Base-by-base conservation (phyloP, 2,329 filamentous ascomycete genomes). In the Fusarium chlamydosporum region DNA sequence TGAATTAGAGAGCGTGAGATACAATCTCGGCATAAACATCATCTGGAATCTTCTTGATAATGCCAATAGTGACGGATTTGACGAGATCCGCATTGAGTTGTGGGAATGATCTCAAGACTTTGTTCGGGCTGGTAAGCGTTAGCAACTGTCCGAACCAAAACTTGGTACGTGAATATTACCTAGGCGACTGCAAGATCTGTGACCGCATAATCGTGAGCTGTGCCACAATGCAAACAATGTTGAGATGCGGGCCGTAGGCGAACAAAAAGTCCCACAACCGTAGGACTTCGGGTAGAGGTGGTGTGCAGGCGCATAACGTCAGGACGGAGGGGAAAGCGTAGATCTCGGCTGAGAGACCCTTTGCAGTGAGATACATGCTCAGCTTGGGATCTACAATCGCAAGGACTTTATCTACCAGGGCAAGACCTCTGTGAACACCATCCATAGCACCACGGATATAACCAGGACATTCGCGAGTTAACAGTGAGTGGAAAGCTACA, bases 381-480 rank as follows among this genome's bases (percentile, higher is more conserved):
- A 99, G 85, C 78, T 94, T 96, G 2, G 92, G 90, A 76, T 98
- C 96, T 47, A 97, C 94, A 58, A 97, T 93, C 63, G 93, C 91
- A 26, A 99, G 83, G 51, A 97, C 94, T 76, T 93, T 93, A 79
- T 99, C 96, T 23, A 99, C 94, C 11, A 99, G 85, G 26, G 92
- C 91, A 13, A 99, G 86, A 1, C 96, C 96, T 73, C 91, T 92
- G 80, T 99, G 96, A 8, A 99, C 96, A 48, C 96, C 96, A 72
- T 97, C 94, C 94, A 99, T 97, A 65, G 94, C 94, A 27, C 95
- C 94, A 27, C 94, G 89, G 63, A 98, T 95, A 79, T 99, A 99
- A 4, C 92, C 94, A 0, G 96, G 96, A 70, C 92, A 94, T 79
- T 98, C 95, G 56, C 87, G 85, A 2, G 93, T 96, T 67, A 99